Evolutionary conservation across 148 eudicot genomes (phyloP).

Genomic region (Heliamphora exappendiculata): DNA sequence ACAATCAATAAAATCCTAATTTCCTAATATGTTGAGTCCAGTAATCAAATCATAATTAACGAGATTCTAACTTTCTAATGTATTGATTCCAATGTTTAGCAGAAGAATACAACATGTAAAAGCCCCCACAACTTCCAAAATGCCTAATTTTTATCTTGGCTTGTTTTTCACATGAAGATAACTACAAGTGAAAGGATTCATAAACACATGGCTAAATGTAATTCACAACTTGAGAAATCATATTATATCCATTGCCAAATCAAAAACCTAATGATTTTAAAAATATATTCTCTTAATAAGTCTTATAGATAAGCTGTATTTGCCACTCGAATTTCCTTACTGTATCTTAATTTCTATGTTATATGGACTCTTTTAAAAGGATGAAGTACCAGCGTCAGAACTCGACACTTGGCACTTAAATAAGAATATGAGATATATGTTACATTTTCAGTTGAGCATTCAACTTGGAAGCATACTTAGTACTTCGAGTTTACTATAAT

Average conservation of each 20-base stretch:
- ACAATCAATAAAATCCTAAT: no score
- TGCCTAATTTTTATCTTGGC: background rate
- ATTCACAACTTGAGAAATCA: background rate
- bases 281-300: background rate
- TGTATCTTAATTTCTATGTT: background rate
- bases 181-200: background rate
- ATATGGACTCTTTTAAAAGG: no score
- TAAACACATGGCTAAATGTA: background rate
- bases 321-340: background rate
- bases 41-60: no score
- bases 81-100: background rate
- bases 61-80: no score
- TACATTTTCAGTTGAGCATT: no score
- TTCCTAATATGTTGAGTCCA: no score
- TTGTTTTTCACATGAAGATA: background rate
- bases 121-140: background rate
- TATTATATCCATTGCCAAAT: background rate
- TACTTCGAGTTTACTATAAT: no score
- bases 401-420: no score
- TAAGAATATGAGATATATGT: no score
- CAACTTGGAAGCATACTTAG: no score
- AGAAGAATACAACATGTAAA: background rate
- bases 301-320: background rate
- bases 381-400: no score
- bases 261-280: background rate